A percentile compares a stretch with the other conserved stretches of the same genome.
phyloP scores from a whole-genome alignment of 768 basidiomycete genomes.

The Russula earlei region DNA sequence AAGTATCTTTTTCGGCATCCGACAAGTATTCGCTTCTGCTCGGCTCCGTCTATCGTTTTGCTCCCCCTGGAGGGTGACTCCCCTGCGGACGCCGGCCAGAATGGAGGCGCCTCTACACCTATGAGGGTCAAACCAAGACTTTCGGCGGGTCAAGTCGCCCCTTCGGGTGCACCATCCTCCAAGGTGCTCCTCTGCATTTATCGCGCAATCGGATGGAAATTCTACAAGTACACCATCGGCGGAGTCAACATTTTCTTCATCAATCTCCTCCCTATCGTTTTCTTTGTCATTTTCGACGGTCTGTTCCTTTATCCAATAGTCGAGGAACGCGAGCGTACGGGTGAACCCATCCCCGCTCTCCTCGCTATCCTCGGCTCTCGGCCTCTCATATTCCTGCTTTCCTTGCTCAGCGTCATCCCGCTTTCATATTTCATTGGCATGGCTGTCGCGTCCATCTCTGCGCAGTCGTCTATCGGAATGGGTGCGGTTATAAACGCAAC shows the following conservation, averaged over 20 bases:
- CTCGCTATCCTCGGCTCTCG: slow-evolving; percentile 63
- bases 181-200: slow-evolving; percentile 94
- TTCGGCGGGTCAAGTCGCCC: slow-evolving; percentile 82
- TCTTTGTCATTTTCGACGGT: slow-evolving; percentile 93
- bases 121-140: slow-evolving; percentile 66
- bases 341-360: slow-evolving; percentile 51
- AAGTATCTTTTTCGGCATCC: slow-evolving; percentile 73
- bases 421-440: slow-evolving; percentile 99
- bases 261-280: slow-evolving; percentile 87
- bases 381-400: slow-evolving; percentile 72
- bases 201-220: slow-evolving; percentile 78
- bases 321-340: slow-evolving; percentile 47
- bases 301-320: slow-evolving; percentile 67
- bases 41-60: slow-evolving; percentile 68
- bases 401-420: slow-evolving; percentile 88
- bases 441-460: slow-evolving; percentile 99
- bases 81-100: slow-evolving; percentile 25
- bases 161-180: slow-evolving; percentile 68
- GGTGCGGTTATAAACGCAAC: slow-evolving; percentile 99
- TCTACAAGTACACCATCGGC: slow-evolving; percentile 98
- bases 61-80: slow-evolving; percentile 30
- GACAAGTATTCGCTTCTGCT: slow-evolving; percentile 82
- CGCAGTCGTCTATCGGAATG: slow-evolving; percentile 97
- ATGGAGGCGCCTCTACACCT: slow-evolving; percentile 28
- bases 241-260: slow-evolving; percentile 98